Base-by-base conservation (phyloP, 2,329 filamentous ascomycete genomes). In the Orbilia oligospora region DNA sequence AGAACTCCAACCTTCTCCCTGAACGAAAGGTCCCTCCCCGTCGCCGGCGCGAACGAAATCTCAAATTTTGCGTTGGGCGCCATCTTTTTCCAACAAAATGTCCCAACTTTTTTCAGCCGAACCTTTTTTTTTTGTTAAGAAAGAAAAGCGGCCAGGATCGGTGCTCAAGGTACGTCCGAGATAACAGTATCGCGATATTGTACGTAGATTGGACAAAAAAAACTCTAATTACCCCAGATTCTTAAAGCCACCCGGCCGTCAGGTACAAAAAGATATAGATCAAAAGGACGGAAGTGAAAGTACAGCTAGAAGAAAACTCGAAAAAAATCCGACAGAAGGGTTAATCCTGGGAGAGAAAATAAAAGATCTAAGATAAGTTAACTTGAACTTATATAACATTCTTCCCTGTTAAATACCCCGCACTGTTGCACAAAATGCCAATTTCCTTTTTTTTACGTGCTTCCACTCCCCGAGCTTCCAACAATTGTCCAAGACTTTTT, bases 31-130 rank as follows among this genome's bases (percentile, higher is more conserved):
- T 70, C 38, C 48, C 65, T 70, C 46, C 14, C 18, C 22, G 55
- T 64, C 38, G 71, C 20, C 14, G 71, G 71, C 27, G 71, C 71
- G 56, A 65, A 76, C 33, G 71, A 76, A 53, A 75, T 53, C 1
- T 66, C 61, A 16, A 75, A 22, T 20, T 49, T 48, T 73, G 70
- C 33, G 70, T 73, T 73, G 63, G 70, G 22, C 51, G 63, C 33
- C 58, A 27, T 73, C 14, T 1, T 22, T 53, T 56, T 56, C 27
- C 53, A 56, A 56, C 53, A 56, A 27, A 24, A 3, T 24, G 14
- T 38, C 6, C 24, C 14, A 30, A 33, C 14, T 55, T 30, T 30
- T 30, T 55, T 33, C 51, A 55, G 22, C 51, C 24, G 51, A 33
- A 3, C 27, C 6, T 30, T 30, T 30, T 30, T 30, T 30, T 30